Evolutionary conservation across 148 eudicot genomes (phyloP).

Genomic region (Euryodendron excelsum): DNA sequence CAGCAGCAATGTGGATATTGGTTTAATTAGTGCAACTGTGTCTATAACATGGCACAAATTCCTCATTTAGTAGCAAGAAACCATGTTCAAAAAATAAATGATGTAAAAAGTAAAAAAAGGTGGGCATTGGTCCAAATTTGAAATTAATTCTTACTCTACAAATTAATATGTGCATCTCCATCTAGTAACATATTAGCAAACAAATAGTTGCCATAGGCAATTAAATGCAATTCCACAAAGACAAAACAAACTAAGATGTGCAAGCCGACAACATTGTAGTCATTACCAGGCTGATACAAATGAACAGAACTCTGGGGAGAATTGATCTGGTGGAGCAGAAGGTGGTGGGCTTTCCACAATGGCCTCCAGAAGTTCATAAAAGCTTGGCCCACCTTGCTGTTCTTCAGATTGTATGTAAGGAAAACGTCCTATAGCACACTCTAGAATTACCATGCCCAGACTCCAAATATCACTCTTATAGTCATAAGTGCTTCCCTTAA

Average conservation of each 20-base stretch:
- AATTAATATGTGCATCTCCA: no score
- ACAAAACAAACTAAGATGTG: no score
- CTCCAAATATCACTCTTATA: slow-evolving; percentile 95
- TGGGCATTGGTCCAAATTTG: no score
- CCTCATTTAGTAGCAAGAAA: no score
- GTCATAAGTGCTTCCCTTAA: slow-evolving; percentile 84
- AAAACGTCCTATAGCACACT: slow-evolving; percentile 94
- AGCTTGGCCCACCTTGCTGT: slow-evolving; percentile 69
- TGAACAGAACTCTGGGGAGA: slow-evolving; percentile 94
- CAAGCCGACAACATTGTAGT: background rate
- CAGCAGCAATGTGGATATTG: background rate
- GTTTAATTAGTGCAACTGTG: no score
- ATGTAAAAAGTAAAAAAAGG: no score
- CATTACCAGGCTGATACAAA: slow-evolving; percentile 80
- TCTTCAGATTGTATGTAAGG: slow-evolving; percentile 85
- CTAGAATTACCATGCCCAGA: slow-evolving; percentile 83
- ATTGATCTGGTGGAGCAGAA: slow-evolving; percentile 86
- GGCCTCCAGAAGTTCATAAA: slow-evolving; percentile 82
- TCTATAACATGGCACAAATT: no score
- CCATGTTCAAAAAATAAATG: no score
- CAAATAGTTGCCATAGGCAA: no score
- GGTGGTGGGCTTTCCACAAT: slow-evolving; percentile 82
- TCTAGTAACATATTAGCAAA: no score
- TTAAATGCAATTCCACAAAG: no score
- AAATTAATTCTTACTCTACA: no score